Evolutionary conservation across 2,329 filamentous ascomycete genomes (phyloP).

Genomic region (Cladorrhinum sp.): DNA sequence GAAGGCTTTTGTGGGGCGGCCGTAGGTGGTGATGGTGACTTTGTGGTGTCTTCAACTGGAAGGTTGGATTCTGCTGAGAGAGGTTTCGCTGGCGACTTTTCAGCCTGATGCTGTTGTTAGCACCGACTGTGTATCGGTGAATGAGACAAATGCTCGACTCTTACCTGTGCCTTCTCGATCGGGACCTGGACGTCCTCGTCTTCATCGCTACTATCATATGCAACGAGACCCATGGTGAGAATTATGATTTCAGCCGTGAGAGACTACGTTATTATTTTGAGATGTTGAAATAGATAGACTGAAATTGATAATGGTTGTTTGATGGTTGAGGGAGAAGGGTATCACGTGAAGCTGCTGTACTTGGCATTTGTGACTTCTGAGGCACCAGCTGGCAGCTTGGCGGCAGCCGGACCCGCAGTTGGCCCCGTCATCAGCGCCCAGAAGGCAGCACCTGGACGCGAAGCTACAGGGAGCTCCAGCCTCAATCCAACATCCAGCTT

Average conservation of each 20-base stretch:
- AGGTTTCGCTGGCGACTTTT: neutral
- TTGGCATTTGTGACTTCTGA: constrained; percentile 14
- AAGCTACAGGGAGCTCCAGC: constrained; percentile 32
- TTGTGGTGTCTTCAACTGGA: neutral
- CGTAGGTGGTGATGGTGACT: constrained; percentile 10
- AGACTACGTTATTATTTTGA: too few relatives aligned
- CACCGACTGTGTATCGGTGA: neutral
- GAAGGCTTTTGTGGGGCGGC: neutral
- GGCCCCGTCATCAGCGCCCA: constrained; percentile 6
- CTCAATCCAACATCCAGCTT: constrained; percentile 25
- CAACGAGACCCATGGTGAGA: constrained; percentile 39
- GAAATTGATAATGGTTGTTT: too few relatives aligned
- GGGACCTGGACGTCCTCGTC: constrained; percentile 37
- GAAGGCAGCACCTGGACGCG: constrained; percentile 34
- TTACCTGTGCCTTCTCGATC: constrained; percentile 4
- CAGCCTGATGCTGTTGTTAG: neutral
- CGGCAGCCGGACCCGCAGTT: constrained; percentile 12
- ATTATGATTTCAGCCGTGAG: too few relatives aligned
- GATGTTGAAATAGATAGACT: too few relatives aligned
- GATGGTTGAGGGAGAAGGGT: constrained; percentile 24
- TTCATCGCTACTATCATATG: constrained; percentile 52
- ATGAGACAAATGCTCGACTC: neutral
- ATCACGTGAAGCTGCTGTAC: constrained; percentile 26
- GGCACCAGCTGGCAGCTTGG: constrained; percentile 13
- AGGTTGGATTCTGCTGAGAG: neutral